Percentiles rank a stretch among this genome's conserved stretches.
Conservation (phyloP, 768 basidiomycete species). For the Boletus sp. region DNA sequence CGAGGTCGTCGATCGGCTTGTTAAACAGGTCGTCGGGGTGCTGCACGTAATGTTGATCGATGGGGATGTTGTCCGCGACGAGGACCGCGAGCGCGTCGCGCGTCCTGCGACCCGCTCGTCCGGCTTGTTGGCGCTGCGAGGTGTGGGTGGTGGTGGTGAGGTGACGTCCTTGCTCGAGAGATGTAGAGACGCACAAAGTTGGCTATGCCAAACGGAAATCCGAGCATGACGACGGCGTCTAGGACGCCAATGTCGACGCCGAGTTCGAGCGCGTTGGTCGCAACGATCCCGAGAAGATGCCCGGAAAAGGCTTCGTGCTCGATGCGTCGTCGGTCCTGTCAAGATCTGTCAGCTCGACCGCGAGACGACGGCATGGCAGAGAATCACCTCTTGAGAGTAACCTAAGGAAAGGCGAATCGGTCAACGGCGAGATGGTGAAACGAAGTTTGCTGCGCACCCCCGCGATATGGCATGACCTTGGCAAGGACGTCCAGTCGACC, state of each 20-base stretch:
- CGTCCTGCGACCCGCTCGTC: constrained; percentile 79
- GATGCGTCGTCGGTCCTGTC: constrained; percentile 76
- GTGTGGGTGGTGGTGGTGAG: not conserved
- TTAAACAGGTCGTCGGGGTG: constrained; percentile 73
- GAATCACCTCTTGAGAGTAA: constrained; percentile 64
- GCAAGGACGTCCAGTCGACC: constrained; percentile 75
- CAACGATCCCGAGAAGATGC: constrained; percentile 78
- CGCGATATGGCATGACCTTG: constrained; percentile 78
- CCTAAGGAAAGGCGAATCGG: constrained; percentile 38
- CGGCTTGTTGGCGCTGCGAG: constrained; percentile 80
- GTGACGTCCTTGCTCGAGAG: not conserved
- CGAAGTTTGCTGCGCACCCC: constrained; percentile 49
- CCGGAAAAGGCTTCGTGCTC: constrained; percentile 88
- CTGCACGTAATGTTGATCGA: constrained; percentile 73
- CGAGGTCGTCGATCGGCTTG: constrained; percentile 56
- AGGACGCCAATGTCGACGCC: constrained; percentile 90
- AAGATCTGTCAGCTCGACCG: not conserved
- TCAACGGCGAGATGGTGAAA: not conserved
- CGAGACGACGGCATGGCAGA: not conserved
- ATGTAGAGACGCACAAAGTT: constrained; percentile 60
- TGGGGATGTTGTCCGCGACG: constrained; percentile 63
- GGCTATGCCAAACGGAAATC: constrained; percentile 76
- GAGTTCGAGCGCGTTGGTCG: constrained; percentile 88
- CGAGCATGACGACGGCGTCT: constrained; percentile 87
- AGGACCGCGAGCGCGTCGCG: constrained; percentile 77